phyloP scores from a whole-genome alignment of 2,329 filamentous ascomycete genomes.

The Phyllosticta ampelicida region DNA sequence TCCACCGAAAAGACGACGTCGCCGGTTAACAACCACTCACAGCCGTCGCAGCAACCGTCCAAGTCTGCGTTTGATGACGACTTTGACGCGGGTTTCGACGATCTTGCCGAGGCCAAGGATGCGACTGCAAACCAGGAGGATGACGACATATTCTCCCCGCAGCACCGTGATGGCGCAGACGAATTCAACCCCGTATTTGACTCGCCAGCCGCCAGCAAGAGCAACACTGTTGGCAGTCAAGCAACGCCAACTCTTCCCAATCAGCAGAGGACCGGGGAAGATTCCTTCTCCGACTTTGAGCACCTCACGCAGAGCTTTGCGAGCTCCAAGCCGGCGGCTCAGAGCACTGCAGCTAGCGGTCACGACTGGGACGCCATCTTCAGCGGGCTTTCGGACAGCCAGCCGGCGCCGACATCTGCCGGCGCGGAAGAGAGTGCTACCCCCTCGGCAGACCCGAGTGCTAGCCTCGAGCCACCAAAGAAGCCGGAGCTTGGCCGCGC shows the following conservation, averaged over 20 bases:
- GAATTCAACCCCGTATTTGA: constrained; percentile 80
- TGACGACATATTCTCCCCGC: constrained; percentile 62
- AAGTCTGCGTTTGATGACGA: constrained; percentile 54
- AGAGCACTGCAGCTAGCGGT: constrained; percentile 28
- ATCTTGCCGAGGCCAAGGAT: constrained; percentile 74
- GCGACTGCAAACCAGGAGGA: constrained; percentile 53
- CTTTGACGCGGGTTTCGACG: constrained; percentile 70
- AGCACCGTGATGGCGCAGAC: constrained; percentile 53
- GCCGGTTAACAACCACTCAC: neutral
- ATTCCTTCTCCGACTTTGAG: constrained; percentile 42
- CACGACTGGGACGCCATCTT: constrained; percentile 97
- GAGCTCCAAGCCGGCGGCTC: constrained; percentile 25
- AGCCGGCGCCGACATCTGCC: constrained; percentile 9
- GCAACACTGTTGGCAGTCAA: constrained; percentile 36
- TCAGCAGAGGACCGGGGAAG: constrained; percentile 19
- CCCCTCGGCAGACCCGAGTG: constrained; percentile 21
- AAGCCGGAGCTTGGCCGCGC: constrained; percentile 50
- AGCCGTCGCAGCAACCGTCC: constrained; percentile 11
- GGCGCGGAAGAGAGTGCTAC: constrained; percentile 20
- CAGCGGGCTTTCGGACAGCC: constrained; percentile 54
- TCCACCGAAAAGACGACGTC: constrained; percentile 20
- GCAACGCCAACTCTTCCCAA: constrained; percentile 25
- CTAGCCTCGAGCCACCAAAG: constrained; percentile 15
- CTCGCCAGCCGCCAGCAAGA: constrained; percentile 44
- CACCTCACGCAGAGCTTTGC: constrained; percentile 33